Percentiles rank a stretch among this genome's conserved stretches.
Conservation (phyloP, 106 monocot genomes). For the Dioscorea zingiberensis region DNA sequence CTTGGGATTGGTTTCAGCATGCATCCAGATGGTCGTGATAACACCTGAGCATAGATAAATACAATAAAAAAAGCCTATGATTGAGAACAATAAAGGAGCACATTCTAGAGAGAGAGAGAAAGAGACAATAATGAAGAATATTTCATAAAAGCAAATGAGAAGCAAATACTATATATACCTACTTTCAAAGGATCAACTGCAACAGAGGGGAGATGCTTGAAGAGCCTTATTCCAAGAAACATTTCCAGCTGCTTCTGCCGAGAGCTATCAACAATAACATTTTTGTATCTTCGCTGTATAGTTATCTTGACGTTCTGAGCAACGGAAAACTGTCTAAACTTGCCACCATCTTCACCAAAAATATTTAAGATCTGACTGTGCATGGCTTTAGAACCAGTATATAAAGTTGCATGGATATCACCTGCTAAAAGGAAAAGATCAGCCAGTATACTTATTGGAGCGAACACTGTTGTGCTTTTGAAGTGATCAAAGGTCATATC, state of each 20-base stretch:
- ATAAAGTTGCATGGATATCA: conserved; percentile 97
- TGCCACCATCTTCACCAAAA: conserved; percentile 84
- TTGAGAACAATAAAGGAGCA: not conserved
- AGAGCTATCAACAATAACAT: conserved; percentile 76
- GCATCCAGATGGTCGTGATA: conserved; percentile 77
- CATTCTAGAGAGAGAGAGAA: too few relatives aligned
- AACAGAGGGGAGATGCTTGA: conserved; percentile 95
- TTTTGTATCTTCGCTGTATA: conserved; percentile 76
- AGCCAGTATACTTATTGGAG: conserved; percentile 74
- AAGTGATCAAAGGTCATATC: conserved; percentile 94
- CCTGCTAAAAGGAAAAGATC: conserved; percentile 95
- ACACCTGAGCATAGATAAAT: conserved; percentile 37
- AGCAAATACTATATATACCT: conserved; percentile 11
- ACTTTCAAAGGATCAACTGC: conserved; percentile 80
- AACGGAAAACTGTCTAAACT: conserved; percentile 85
- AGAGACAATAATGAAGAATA: not conserved
- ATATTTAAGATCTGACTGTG: conserved; percentile 98
- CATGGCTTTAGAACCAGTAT: conserved; percentile 99
- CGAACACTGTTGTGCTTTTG: conserved; percentile 68
- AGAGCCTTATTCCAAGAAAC: conserved; percentile 96
- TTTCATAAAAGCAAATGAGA: not conserved
- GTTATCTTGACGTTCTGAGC: conserved; percentile 94
- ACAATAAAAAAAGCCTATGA: not conserved
- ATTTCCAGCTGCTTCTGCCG: conserved; percentile 98
- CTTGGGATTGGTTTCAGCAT: conserved; percentile 77